Evolutionary conservation across 495 filamentous ascomycete species (phyloP).

Genomic region (Penicillium ochrochloron): DNA sequence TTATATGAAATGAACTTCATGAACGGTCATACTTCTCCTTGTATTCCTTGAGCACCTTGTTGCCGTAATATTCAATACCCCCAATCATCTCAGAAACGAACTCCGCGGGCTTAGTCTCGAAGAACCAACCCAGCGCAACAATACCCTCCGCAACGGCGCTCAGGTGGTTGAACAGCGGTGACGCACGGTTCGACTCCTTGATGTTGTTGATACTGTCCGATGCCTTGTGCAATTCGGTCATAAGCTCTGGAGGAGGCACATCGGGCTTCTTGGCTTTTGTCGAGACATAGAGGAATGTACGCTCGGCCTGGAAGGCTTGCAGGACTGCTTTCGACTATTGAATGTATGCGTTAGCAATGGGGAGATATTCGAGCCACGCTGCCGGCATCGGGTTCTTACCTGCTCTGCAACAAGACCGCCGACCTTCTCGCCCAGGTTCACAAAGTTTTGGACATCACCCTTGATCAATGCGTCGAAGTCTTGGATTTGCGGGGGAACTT

Average conservation of each 20-base stretch:
- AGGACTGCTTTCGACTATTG: slow-evolving; percentile 62
- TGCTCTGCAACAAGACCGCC: slow-evolving; percentile 81
- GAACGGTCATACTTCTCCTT: slow-evolving; percentile 79
- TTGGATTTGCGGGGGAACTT: slow-evolving; percentile 75
- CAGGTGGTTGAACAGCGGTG: slow-evolving; percentile 74
- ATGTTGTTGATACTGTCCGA: slow-evolving; percentile 77
- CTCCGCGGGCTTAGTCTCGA: slow-evolving; percentile 77
- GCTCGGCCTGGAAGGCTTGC: slow-evolving; percentile 77
- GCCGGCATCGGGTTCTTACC: slow-evolving; percentile 45
- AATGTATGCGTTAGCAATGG: slow-evolving; percentile 11
- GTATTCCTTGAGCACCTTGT: slow-evolving; percentile 83
- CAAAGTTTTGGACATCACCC: slow-evolving; percentile 75
- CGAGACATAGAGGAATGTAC: slow-evolving; percentile 84
- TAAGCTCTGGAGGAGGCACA: slow-evolving; percentile 67
- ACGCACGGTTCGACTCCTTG: slow-evolving; percentile 74
- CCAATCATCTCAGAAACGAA: slow-evolving; percentile 78
- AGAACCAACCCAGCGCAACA: slow-evolving; percentile 82
- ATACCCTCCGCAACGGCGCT: slow-evolving; percentile 89
- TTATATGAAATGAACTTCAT: background rate
- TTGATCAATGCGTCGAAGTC: slow-evolving; percentile 84
- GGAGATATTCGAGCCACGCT: background rate
- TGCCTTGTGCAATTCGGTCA: slow-evolving; percentile 80
- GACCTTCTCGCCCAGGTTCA: slow-evolving; percentile 75
- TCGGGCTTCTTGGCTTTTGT: slow-evolving; percentile 93
- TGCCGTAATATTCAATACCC: slow-evolving; percentile 87